Percentiles rank a stretch among this genome's conserved stretches.
Evolutionary conservation across 2,329 filamentous ascomycete species (phyloP).

Genomic region (Escovopsis weberi): DNA sequence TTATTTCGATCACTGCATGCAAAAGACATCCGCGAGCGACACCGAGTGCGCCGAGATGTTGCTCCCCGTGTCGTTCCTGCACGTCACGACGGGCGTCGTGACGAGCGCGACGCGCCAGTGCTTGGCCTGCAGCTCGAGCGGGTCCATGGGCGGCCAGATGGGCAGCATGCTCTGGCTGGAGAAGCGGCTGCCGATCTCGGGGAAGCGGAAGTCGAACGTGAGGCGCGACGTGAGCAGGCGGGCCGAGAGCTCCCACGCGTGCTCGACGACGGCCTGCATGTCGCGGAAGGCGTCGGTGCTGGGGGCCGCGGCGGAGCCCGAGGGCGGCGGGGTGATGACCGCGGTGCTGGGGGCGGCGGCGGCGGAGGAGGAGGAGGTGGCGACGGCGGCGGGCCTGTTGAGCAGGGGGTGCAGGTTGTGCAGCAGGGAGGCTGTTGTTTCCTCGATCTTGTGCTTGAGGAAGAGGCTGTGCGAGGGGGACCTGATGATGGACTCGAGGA

Average conservation of each 20-base stretch:
- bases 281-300: conserved; percentile 26
- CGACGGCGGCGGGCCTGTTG: conserved; percentile 14
- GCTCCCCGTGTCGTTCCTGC: conserved; percentile 34
- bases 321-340: too few relatives aligned
- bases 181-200: conserved; percentile 35
- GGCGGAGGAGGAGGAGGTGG: too few relatives aligned
- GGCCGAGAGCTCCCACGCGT: conserved; percentile 30
- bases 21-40: conserved; percentile 31
- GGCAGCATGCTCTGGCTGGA: conserved; percentile 31
- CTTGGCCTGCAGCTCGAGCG: conserved; percentile 30
- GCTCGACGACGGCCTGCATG: conserved; percentile 25
- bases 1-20: conserved; percentile 35
- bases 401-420: conserved; percentile 25
- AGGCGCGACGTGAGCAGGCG: conserved; percentile 30
- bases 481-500: conserved; percentile 24
- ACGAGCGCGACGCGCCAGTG: conserved; percentile 39
- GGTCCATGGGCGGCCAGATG: conserved; percentile 27
- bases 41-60: conserved; percentile 31
- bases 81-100: conserved; percentile 39
- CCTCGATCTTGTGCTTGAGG: conserved; percentile 21
- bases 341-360: too few relatives aligned
- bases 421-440: conserved; percentile 27
- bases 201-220: conserved; percentile 34
- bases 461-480: conserved; percentile 16
- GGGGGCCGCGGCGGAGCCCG: background rate